These are phyloP conservation scores for Pseudogymnoascus sp. DNA, from an alignment of 2,329 filamentous ascomycete genomes.

Conservation along the genomic window DNA sequence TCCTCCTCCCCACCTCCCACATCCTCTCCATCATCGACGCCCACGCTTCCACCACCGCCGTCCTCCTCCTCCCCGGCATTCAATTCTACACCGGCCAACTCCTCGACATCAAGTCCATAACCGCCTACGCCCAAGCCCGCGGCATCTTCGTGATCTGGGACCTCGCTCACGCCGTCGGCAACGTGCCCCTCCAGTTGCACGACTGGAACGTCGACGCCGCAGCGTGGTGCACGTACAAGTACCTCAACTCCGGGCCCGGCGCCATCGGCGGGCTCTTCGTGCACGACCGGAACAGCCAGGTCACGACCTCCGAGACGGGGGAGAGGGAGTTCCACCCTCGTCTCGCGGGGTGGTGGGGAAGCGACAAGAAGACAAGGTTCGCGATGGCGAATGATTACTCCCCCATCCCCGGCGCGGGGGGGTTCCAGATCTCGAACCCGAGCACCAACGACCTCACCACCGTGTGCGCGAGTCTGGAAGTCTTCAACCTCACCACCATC, in stretches of 20 bases:
- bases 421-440: slow-evolving; percentile 71
- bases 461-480: slow-evolving; percentile 57
- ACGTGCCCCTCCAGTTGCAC: slow-evolving; percentile 63
- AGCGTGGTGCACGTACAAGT: slow-evolving; percentile 78
- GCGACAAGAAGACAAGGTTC: slow-evolving; percentile 60
- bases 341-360: slow-evolving; percentile 76
- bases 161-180: slow-evolving; percentile 70
- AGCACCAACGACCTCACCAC: slow-evolving; percentile 66
- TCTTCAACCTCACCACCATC: slow-evolving; percentile 63
- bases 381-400: slow-evolving; percentile 68
- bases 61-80: slow-evolving; percentile 68
- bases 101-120: slow-evolving; percentile 67
- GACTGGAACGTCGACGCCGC: slow-evolving; percentile 74
- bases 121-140: slow-evolving; percentile 56
- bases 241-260: slow-evolving; percentile 69
- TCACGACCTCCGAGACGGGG: slow-evolving; percentile 19
- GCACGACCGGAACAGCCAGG: slow-evolving; percentile 42
- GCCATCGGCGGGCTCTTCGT: slow-evolving; percentile 68
- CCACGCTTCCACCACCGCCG: slow-evolving; percentile 55
- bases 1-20: slow-evolving; percentile 53
- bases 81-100: slow-evolving; percentile 77
- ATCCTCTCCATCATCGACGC: slow-evolving; percentile 59
- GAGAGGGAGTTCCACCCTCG: slow-evolving; percentile 40
- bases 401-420: slow-evolving; percentile 63
- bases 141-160: slow-evolving; percentile 71